These are phyloP conservation scores for Talaromyces piceae DNA, from an alignment of 2,329 filamentous ascomycete genomes.

Conservation along the genomic window DNA sequence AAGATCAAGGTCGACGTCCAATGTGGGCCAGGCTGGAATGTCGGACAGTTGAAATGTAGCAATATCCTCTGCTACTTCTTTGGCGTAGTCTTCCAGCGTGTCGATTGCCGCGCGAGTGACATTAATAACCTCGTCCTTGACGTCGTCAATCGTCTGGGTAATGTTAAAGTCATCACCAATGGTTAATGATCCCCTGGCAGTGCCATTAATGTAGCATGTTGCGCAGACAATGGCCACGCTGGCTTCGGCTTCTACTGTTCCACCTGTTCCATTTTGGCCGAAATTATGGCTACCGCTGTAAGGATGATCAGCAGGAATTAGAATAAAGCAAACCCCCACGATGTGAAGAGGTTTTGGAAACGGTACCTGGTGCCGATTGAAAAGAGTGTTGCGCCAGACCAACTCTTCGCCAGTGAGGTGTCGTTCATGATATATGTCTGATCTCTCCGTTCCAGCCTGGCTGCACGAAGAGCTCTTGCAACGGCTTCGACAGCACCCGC, in stretches of 20 bases:
- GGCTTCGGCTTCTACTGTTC: neutral
- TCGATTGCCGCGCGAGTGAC: conserved; percentile 1
- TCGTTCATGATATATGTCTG: conserved; percentile 8
- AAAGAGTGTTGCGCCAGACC: conserved; percentile 3
- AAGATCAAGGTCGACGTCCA: conserved; percentile 34
- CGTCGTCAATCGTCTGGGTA: conserved; percentile 11
- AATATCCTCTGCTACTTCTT: neutral
- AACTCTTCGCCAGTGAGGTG: conserved; percentile 5
- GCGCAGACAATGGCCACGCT: conserved; percentile 26
- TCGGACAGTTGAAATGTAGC: neutral
- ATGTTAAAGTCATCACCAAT: conserved; percentile 28
- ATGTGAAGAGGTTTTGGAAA: neutral
- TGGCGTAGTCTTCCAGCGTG: conserved; percentile 1
- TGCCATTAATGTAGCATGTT: conserved; percentile 46
- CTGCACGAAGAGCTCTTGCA: conserved; percentile 3
- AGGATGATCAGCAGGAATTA: neutral
- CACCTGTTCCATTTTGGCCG: neutral
- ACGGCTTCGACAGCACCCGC: conserved; percentile 2
- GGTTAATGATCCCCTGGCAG: conserved; percentile 37
- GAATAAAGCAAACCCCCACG: neutral
- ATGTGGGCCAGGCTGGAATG: conserved; percentile 19
- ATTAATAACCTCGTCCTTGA: conserved; percentile 15
- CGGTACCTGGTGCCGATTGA: neutral
- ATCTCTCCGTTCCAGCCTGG: conserved; percentile 1
- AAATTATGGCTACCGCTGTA: neutral